A percentile compares a stretch with the other conserved stretches of the same genome.
These are phyloP conservation scores for Juglanconis sp. DNA, from an alignment of 2,329 filamentous ascomycete genomes.

Conservation along the genomic window DNA sequence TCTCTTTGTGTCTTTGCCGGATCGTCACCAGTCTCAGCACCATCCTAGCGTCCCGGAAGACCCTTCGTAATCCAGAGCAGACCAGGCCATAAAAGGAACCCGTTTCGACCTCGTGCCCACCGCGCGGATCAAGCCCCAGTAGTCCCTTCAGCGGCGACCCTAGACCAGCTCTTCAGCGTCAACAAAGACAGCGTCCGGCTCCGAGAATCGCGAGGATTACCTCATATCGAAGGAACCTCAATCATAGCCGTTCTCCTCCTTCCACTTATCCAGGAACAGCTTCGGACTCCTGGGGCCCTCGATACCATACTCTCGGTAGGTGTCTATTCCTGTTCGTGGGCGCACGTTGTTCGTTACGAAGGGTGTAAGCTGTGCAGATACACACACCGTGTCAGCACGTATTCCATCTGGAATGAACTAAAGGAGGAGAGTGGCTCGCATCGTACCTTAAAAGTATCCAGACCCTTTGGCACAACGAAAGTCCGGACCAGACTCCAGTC, in stretches of 20 bases:
- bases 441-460: slow-evolving; percentile 70
- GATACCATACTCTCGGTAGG: slow-evolving; percentile 25
- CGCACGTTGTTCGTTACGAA: slow-evolving; percentile 67
- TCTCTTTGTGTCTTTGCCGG: no score
- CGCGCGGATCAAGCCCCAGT: no score
- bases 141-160: no score
- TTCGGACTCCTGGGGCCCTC: slow-evolving; percentile 58
- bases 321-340: slow-evolving; percentile 31
- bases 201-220: neutral
- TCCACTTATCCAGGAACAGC: slow-evolving; percentile 64
- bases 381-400: slow-evolving; percentile 14
- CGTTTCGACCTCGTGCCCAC: no score
- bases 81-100: no score
- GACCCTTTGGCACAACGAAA: slow-evolving; percentile 71
- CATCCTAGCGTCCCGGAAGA: no score
- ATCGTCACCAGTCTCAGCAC: no score
- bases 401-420: neutral
- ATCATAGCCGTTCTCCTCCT: slow-evolving; percentile 62
- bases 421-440: no score
- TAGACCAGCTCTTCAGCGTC: neutral
- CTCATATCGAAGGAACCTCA: slow-evolving; percentile 29
- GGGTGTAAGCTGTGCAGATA: slow-evolving; percentile 63
- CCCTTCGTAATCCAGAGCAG: no score
- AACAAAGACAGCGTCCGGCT: neutral
- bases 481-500: slow-evolving; percentile 88